phyloP scores from a whole-genome alignment of 305 asterid species.

The Lippia alba region DNA sequence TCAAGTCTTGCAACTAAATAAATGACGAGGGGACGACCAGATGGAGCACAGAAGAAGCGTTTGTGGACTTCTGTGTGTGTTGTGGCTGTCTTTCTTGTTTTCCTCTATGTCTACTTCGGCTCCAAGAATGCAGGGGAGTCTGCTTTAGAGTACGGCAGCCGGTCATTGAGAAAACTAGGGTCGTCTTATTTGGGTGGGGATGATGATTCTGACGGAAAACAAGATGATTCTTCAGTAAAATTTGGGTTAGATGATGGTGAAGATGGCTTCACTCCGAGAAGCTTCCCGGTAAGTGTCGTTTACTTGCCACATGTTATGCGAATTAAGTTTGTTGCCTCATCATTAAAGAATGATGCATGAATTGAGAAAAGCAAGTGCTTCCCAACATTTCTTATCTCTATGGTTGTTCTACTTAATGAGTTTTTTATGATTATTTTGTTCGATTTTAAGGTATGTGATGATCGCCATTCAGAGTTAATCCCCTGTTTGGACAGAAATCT shows the following conservation, averaged over 20 bases:
- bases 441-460: slow-evolving; percentile 77
- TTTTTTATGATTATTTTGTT: slow-evolving; percentile 14
- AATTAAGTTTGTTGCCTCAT: slow-evolving; percentile 8
- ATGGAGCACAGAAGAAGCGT: slow-evolving; percentile 83
- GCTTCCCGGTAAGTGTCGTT: slow-evolving; percentile 74
- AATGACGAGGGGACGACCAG: slow-evolving; percentile 86
- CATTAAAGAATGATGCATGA: too few relatives aligned
- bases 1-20: slow-evolving; percentile 37
- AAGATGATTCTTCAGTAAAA: slow-evolving; percentile 64
- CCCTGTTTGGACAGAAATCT: slow-evolving; percentile 93
- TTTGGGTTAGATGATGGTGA: slow-evolving; percentile 72
- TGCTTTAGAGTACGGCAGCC: slow-evolving; percentile 87
- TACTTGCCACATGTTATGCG: slow-evolving; percentile 10
- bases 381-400: neutral
- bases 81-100: slow-evolving; percentile 64
- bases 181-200: slow-evolving; percentile 86
- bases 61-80: slow-evolving; percentile 59
- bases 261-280: slow-evolving; percentile 59
- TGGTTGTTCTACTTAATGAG: slow-evolving; percentile 20
- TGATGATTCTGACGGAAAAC: slow-evolving; percentile 81
- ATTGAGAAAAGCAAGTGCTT: slow-evolving; percentile 12
- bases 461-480: slow-evolving; percentile 86
- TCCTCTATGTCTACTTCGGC: slow-evolving; percentile 70
- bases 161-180: slow-evolving; percentile 80
- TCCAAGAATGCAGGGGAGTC: slow-evolving; percentile 78